These are phyloP conservation scores for Exophiala mesophila DNA, from an alignment of 2,329 filamentous ascomycete genomes.

Conservation along the genomic window DNA sequence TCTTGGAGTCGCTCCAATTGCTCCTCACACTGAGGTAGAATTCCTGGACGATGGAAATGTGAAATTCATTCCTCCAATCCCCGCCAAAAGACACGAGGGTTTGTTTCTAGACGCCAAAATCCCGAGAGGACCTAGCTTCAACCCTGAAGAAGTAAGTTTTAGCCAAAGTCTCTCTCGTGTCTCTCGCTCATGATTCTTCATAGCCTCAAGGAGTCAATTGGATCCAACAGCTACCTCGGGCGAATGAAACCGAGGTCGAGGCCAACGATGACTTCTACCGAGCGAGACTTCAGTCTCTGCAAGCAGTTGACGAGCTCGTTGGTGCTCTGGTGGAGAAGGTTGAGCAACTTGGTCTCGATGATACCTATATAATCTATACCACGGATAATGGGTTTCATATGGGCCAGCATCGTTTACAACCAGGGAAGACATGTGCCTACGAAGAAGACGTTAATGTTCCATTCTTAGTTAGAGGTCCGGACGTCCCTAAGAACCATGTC, in stretches of 20 bases:
- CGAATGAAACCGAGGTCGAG: constrained; percentile 44
- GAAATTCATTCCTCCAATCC: constrained; percentile 49
- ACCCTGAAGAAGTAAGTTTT: constrained; percentile 50
- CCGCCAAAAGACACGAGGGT: constrained; percentile 56
- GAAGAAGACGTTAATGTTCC: constrained; percentile 59
- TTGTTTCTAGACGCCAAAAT: constrained; percentile 57
- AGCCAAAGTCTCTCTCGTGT: neutral
- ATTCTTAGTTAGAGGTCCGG: constrained; percentile 56
- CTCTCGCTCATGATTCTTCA: neutral
- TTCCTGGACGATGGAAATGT: constrained; percentile 15
- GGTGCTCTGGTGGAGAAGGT: constrained; percentile 42
- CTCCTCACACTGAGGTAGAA: constrained; percentile 58
- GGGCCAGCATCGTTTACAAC: constrained; percentile 54
- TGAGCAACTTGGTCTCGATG: constrained; percentile 40
- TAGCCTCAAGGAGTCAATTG: constrained; percentile 43
- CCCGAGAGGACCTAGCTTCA: constrained; percentile 61
- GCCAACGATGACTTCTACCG: constrained; percentile 52
- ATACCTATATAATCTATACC: constrained; percentile 57
- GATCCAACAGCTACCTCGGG: constrained; percentile 40
- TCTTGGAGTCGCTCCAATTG: constrained; percentile 60
- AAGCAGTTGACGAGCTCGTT: constrained; percentile 53
- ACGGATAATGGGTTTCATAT: constrained; percentile 59
- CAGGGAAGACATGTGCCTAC: constrained; percentile 55
- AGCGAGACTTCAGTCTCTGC: constrained; percentile 45
- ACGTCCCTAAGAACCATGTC: constrained; percentile 41